Conservation (phyloP, 352 stramenopile species). For the Elongisporangium anandrum region DNA sequence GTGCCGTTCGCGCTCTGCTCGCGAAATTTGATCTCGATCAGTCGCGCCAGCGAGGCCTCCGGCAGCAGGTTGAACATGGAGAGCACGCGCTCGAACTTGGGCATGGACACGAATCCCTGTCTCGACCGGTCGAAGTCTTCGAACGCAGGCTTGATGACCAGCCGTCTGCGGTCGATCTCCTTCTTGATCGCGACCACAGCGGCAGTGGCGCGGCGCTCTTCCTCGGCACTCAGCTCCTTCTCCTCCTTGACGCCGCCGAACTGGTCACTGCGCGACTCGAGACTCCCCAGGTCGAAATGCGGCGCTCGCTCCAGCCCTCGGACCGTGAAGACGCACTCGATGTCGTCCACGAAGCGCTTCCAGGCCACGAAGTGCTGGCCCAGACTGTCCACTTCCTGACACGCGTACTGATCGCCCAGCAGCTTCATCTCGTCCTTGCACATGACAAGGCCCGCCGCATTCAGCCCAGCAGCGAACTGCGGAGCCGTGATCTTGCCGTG, state of each 20-base stretch:
- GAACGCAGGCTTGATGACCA: constrained; percentile 78
- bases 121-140: constrained; percentile 80
- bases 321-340: constrained; percentile 77
- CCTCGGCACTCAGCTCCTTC: constrained; percentile 37
- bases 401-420: constrained; percentile 51
- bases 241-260: constrained; percentile 51
- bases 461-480: constrained; percentile 62
- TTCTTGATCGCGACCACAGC: constrained; percentile 45
- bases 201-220: constrained; percentile 51
- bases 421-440: constrained; percentile 52
- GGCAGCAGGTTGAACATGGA: constrained; percentile 70
- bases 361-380: constrained; percentile 59
- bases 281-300: constrained; percentile 40
- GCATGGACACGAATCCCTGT: constrained; percentile 70
- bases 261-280: constrained; percentile 47
- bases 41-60: constrained; percentile 32
- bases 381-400: constrained; percentile 53
- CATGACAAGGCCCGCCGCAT: constrained; percentile 47
- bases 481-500: constrained; percentile 68
- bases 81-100: constrained; percentile 80
- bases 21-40: constrained; percentile 74
- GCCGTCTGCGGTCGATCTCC: constrained; percentile 55
- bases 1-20: constrained; percentile 44
- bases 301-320: constrained; percentile 67
- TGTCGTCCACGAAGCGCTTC: constrained; percentile 77